A percentile compares a stretch with the other conserved stretches of the same genome.
These are phyloP conservation scores for Ustilago loliicola DNA, from an alignment of 1,284 basidiomycete species.

Conservation along the genomic window DNA sequence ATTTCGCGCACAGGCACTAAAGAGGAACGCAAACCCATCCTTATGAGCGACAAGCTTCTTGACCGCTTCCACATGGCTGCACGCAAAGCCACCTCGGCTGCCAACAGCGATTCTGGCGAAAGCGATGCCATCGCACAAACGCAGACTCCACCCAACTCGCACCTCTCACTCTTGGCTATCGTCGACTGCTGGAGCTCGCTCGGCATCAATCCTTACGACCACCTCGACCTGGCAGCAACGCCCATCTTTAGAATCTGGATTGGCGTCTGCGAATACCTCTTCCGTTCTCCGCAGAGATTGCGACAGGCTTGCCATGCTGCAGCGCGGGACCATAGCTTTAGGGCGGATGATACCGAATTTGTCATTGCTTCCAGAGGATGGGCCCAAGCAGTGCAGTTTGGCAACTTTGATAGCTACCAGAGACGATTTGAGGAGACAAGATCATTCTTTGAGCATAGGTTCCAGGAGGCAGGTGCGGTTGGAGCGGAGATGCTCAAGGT, in stretches of 20 bases:
- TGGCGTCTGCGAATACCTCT: conserved; percentile 95
- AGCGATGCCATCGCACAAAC: conserved; percentile 9
- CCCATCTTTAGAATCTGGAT: conserved; percentile 97
- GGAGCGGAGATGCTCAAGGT: conserved; percentile 93
- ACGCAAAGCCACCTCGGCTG: conserved; percentile 65
- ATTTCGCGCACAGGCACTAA: conserved; percentile 47
- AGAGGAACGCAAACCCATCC: conserved; percentile 76
- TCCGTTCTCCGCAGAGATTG: conserved; percentile 75
- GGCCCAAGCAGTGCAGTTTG: conserved; percentile 82
- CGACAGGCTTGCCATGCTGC: conserved; percentile 74
- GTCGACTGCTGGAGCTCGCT: conserved; percentile 97
- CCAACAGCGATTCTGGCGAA: conserved; percentile 27
- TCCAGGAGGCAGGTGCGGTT: conserved; percentile 85
- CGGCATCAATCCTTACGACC: conserved; percentile 87
- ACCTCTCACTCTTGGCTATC: conserved; percentile 96
- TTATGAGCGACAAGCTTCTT: conserved; percentile 87
- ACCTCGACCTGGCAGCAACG: conserved; percentile 93
- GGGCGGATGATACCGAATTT: conserved; percentile 92
- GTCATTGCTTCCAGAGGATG: conserved; percentile 94
- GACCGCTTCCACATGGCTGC: conserved; percentile 88
- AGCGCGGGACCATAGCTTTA: conserved; percentile 82
- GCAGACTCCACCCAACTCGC: conserved; percentile 79
- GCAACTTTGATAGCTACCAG: conserved; percentile 89
- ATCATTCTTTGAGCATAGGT: conserved; percentile 86
- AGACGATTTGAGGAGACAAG: conserved; percentile 84